phyloP scores from a whole-genome alignment of 805 yeast genomes.

The Metschnikowia santaceciliae region DNA sequence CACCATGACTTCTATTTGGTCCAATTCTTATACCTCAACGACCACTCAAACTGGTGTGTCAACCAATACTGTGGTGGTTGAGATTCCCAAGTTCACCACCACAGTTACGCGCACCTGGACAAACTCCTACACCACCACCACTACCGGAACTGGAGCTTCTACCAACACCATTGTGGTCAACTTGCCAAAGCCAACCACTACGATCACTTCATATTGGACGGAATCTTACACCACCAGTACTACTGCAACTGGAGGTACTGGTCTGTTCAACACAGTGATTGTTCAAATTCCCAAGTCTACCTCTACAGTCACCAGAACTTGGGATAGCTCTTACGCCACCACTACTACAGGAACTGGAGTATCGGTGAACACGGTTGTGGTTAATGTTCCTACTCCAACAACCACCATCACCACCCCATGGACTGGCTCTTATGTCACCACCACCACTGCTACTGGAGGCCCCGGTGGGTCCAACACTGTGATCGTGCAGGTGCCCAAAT shows the following conservation, averaged over 20 bases:
- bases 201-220: constrained; percentile 13
- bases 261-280: constrained; percentile 13
- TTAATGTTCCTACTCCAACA: constrained; percentile 12
- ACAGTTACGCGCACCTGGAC: constrained; percentile 8
- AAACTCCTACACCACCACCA: constrained; percentile 3
- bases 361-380: constrained; percentile 2
- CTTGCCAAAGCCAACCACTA: constrained; percentile 7
- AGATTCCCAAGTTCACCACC: constrained; percentile 6
- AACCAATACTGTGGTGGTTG: constrained; percentile 21
- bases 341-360: constrained; percentile 8
- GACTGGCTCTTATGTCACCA: constrained; percentile 4
- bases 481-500: too few species aligned
- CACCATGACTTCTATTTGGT: constrained; percentile 6
- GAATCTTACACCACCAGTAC: constrained; percentile 10
- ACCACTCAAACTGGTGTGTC: constrained; percentile 2
- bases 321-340: constrained; percentile 7
- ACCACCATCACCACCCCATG: constrained; percentile 6
- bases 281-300: constrained; percentile 10
- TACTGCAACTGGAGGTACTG: constrained; percentile 12
- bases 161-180: constrained; percentile 9
- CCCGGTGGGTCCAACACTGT: constrained; percentile 11
- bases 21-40: constrained; percentile 6
- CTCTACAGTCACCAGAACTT: constrained; percentile 8
- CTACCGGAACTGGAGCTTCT: constrained; percentile 4
- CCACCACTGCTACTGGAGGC: constrained; percentile 8